Evolutionary conservation across 306 rosid species (phyloP), one percentile per base, ranked within the genome.

Genomic region (Ceratonia siliqua): DNA sequence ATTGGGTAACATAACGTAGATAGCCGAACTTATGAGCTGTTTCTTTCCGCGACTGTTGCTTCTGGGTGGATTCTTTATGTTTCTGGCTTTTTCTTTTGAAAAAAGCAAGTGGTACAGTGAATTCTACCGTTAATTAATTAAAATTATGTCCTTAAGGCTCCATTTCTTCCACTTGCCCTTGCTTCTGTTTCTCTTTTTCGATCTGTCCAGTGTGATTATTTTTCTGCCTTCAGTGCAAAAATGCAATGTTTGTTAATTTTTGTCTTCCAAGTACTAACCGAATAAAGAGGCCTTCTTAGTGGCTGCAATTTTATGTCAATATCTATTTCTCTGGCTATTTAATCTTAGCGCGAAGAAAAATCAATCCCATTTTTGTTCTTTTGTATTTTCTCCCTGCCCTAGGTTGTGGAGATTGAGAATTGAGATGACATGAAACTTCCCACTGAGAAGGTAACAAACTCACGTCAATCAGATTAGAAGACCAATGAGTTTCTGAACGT

Each of bases 21-120:
- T 43, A 46, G 32, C 30, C 53, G 61, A 73, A 73, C 48, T 18
- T 38, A 58, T 38, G 18, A 57, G 30, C 71, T 38, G 49, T 48
- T 57, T 64, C 56, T 27, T 56, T 57, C 14, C 12, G 38, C 39
- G 11, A 17, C 30, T 22, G 68, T 48, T 8, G 17, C 68, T 43
- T 64, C 54, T 56, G 54, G 42, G 48, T 56, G 49, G 24, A 20
- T n/a, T 18, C 22, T 53, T 62, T 25, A 32, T 38, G 45, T 54
- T 72, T 70, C 46, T 17, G 10, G 20, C 5, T 10, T 57, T 25
- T 22, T 54, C 32, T 54, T 5, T 5, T 24, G 12, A 4, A 20
- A 18, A 50, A 50, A 8, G n/a, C 24, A 25, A 8, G 3, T 9
- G 41, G 6, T 22, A 5, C 15, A 4, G 22, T 21, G 5, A 78